Evolutionary conservation across 1,139 yeast species (phyloP).

Genomic region (Keqinozyma sinolaborantium): DNA sequence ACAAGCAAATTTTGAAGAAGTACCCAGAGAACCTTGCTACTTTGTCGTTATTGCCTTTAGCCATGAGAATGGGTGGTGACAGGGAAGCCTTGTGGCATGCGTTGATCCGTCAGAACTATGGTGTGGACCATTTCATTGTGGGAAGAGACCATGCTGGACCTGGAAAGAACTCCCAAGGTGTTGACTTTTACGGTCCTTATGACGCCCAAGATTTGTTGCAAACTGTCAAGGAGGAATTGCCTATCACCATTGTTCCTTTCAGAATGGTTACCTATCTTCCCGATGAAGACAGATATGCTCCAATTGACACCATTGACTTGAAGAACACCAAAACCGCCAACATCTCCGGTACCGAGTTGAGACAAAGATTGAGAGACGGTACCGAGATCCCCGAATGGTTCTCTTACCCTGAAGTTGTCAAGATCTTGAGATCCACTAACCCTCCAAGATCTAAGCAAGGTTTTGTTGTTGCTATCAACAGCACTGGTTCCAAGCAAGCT

Average conservation of each 20-base stretch:
- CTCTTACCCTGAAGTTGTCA: slow-evolving; percentile 94
- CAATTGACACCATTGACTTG: slow-evolving; percentile 82
- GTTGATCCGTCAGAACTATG: slow-evolving; percentile 91
- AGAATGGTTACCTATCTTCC: slow-evolving; percentile 97
- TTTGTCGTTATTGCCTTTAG: slow-evolving; percentile 83
- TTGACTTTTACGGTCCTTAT: slow-evolving; percentile 93
- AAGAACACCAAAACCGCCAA: slow-evolving; percentile 78
- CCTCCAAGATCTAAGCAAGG: slow-evolving; percentile 93
- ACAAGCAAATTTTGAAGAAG: slow-evolving; percentile 85
- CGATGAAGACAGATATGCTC: slow-evolving; percentile 92
- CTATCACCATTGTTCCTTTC: slow-evolving; percentile 88
- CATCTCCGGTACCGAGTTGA: slow-evolving; percentile 92
- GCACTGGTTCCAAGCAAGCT: slow-evolving; percentile 49
- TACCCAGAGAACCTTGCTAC: slow-evolving; percentile 94
- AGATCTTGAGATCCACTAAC: slow-evolving; percentile 84
- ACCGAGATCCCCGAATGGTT: slow-evolving; percentile 93
- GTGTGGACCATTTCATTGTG: slow-evolving; percentile 95
- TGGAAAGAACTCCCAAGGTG: slow-evolving; percentile 89
- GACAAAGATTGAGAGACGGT: slow-evolving; percentile 85
- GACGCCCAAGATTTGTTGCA: slow-evolving; percentile 93
- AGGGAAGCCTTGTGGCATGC: slow-evolving; percentile 99
- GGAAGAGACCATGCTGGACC: slow-evolving; percentile 99
- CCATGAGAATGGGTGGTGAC: slow-evolving; percentile 99
- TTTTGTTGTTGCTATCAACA: slow-evolving; percentile 62
- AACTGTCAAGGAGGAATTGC: slow-evolving; percentile 66